These are phyloP conservation scores for Diaporthe australafricana DNA, from an alignment of 2,329 filamentous ascomycete genomes.

Conservation along the genomic window DNA sequence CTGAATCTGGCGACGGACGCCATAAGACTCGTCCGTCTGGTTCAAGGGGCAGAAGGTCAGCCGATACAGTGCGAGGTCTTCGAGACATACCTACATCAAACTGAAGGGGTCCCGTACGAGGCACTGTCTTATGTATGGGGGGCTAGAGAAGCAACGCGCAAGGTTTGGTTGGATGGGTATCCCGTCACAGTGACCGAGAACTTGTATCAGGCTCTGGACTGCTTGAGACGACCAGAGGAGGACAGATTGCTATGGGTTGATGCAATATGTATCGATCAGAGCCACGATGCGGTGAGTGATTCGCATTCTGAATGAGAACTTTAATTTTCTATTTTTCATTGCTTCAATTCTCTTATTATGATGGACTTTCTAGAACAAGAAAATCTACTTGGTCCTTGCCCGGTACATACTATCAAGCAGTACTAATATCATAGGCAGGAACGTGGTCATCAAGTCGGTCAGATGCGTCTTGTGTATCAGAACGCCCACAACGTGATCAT, in stretches of 20 bases:
- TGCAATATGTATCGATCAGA: background rate
- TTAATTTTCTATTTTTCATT: too few species aligned
- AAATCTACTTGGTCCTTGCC: too few species aligned
- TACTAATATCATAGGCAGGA: too few species aligned
- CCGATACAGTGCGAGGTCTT: background rate
- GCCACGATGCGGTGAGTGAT: background rate
- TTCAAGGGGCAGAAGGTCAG: background rate
- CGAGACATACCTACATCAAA: background rate
- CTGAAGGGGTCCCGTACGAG: background rate
- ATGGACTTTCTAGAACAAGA: too few species aligned
- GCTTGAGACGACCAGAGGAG: background rate
- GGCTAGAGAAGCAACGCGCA: background rate
- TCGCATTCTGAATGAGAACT: too few species aligned
- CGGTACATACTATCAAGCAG: too few species aligned
- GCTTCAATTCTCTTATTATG: too few species aligned
- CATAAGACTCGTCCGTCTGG: background rate
- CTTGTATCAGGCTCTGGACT: background rate
- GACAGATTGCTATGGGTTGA: background rate
- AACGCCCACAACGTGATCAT: background rate
- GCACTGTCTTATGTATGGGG: slow-evolving; percentile 3
- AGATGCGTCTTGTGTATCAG: background rate
- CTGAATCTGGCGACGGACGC: background rate
- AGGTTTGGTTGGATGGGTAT: background rate
- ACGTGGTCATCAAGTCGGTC: background rate
- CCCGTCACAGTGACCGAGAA: background rate